Conservation (phyloP, 1,284 basidiomycete species). For the Rhodotorula glutinis region DNA sequence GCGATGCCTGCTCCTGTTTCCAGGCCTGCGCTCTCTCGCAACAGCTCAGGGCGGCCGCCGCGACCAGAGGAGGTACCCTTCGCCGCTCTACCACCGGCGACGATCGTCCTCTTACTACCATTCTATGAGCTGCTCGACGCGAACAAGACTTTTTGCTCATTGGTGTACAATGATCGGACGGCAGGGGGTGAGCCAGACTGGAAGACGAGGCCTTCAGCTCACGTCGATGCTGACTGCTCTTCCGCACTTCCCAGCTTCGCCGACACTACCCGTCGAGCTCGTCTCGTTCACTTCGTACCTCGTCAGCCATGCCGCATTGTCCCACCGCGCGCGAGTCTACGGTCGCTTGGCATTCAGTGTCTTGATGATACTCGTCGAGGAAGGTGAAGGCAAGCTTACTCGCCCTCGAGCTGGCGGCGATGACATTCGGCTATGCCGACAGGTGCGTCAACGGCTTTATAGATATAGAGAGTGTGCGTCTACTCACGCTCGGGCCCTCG, state of each 20-base stretch:
- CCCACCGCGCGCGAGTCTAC: conserved; percentile 37
- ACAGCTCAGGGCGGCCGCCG: neutral
- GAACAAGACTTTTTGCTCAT: conserved; percentile 42
- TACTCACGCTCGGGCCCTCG: neutral
- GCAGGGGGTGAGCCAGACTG: conserved; percentile 3
- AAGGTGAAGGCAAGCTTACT: conserved; percentile 40
- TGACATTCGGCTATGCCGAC: conserved; percentile 41
- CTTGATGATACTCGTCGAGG: conserved; percentile 43
- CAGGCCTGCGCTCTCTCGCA: neutral
- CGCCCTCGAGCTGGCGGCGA: neutral
- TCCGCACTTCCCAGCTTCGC: neutral
- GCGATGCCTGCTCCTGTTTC: too few relatives aligned
- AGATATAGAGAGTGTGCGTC: neutral
- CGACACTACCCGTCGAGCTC: conserved; percentile 13
- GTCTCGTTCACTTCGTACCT: conserved; percentile 45
- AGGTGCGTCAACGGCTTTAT: conserved; percentile 30
- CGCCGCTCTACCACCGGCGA: conserved; percentile 34
- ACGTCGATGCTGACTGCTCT: neutral
- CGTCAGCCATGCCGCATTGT: conserved; percentile 42
- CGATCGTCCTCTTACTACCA: conserved; percentile 40
- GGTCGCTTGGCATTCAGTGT: conserved; percentile 37
- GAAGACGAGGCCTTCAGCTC: neutral
- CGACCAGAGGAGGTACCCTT: conserved; percentile 16
- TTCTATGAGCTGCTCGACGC: conserved; percentile 44
- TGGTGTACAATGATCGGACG: conserved; percentile 24